Conservation (phyloP, 1,139 yeast genomes). For the Debaryomycetaceae sp. region DNA sequence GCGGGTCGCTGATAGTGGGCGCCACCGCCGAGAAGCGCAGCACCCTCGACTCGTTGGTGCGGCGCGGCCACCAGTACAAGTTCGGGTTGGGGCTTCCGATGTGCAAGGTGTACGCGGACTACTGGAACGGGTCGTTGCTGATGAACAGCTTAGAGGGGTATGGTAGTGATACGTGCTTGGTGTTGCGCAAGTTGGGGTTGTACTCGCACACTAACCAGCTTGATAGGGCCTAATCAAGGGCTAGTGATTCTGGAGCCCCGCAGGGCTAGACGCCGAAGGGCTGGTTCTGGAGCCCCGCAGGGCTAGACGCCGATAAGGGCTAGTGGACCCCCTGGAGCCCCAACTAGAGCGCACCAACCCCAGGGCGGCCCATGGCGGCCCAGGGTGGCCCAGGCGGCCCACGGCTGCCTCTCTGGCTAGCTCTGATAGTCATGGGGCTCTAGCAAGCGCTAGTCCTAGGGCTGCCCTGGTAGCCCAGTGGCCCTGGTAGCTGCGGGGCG, state of each 20-base stretch:
- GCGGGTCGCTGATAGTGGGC: constrained; percentile 35
- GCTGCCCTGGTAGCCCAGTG: no score
- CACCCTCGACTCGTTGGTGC: constrained; percentile 36
- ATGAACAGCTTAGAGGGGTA: constrained; percentile 84
- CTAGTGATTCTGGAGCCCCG: not conserved
- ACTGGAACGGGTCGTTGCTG: constrained; percentile 88
- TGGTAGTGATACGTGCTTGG: constrained; percentile 83
- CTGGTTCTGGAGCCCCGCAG: no score
- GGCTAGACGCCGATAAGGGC: no score
- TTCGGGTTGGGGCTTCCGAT: constrained; percentile 88
- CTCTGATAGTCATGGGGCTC: no score
- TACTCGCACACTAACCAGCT: constrained; percentile 62
- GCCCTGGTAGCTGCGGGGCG: no score
- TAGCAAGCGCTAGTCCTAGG: no score
- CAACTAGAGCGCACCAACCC: no score
- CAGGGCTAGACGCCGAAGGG: no score
- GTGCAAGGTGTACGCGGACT: constrained; percentile 88
- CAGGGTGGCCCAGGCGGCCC: no score
- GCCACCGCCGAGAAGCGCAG: constrained; percentile 8
- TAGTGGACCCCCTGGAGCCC: no score
- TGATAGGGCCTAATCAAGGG: constrained; percentile 55
- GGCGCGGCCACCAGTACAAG: constrained; percentile 69
- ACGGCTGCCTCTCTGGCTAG: no score
- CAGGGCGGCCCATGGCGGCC: no score
- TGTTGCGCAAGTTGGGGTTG: constrained; percentile 72